phyloP scores from a whole-genome alignment of 2,329 filamentous ascomycete species.

The Periconia sp. region DNA sequence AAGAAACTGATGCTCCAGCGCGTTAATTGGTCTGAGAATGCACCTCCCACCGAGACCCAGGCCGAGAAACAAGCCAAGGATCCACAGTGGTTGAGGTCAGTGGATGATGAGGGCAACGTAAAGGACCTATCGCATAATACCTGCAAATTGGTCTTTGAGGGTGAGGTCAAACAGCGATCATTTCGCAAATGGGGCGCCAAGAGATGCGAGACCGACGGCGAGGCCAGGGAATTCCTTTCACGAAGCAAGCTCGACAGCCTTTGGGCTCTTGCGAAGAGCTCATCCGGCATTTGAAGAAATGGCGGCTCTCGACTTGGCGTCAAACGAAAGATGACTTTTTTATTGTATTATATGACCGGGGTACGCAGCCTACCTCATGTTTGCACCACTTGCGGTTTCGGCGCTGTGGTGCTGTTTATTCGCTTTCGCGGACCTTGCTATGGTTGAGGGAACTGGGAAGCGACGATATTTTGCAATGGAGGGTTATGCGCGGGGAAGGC shows the following conservation, averaged over 20 bases:
- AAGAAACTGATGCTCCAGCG: slow-evolving; percentile 92
- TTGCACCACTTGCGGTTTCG: too few species aligned
- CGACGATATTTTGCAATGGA: too few species aligned
- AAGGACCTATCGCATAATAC: slow-evolving; percentile 83
- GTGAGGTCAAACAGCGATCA: slow-evolving; percentile 74
- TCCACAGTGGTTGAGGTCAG: slow-evolving; percentile 73
- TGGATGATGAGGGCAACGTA: slow-evolving; percentile 74
- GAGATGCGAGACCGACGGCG: slow-evolving; percentile 89
- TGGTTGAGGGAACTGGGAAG: too few species aligned
- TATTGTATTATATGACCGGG: too few species aligned
- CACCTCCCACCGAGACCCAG: slow-evolving; percentile 62
- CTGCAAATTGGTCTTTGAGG: slow-evolving; percentile 86
- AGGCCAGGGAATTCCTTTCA: slow-evolving; percentile 78
- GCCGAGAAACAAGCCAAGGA: slow-evolving; percentile 64
- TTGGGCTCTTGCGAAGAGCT: slow-evolving; percentile 82
- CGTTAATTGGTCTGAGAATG: slow-evolving; percentile 93
- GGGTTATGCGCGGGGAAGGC: too few species aligned
- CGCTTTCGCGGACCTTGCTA: too few species aligned
- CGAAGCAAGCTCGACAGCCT: slow-evolving; percentile 92
- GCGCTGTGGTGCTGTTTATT: too few species aligned
- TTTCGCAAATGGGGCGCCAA: slow-evolving; percentile 86
- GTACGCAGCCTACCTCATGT: too few species aligned
- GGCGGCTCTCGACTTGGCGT: too few species aligned
- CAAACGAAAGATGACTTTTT: too few species aligned
- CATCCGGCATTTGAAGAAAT: slow-evolving; percentile 1